A percentile compares a stretch with the other conserved stretches of the same genome.
Conservation (phyloP, 441 rosid species). For the Bruguiera hainesii region DNA sequence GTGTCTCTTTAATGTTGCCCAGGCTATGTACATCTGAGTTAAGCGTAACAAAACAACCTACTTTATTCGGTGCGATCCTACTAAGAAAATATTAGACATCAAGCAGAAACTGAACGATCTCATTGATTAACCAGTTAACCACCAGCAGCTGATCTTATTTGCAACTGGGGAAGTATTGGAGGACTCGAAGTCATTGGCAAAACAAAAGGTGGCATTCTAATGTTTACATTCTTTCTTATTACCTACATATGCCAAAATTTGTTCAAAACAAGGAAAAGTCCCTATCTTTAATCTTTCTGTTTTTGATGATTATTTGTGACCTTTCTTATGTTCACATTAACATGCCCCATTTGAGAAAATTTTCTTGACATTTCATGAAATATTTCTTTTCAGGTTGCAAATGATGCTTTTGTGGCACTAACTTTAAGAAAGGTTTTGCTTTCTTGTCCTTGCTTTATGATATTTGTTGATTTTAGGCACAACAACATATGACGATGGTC, state of each 20-base stretch:
- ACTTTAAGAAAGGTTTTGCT: constrained; percentile 68
- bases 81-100: constrained; percentile 63
- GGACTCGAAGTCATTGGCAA: constrained; percentile 80
- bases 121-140: constrained; percentile 58
- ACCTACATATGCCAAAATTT: too few species aligned
- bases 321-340: neutral
- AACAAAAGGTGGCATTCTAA: constrained; percentile 54
- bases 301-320: neutral
- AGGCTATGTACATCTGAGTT: constrained; percentile 90
- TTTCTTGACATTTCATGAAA: neutral
- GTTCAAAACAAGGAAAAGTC: too few species aligned
- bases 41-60: constrained; percentile 78
- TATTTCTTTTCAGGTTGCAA: constrained; percentile 72
- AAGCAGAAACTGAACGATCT: constrained; percentile 71
- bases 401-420: constrained; percentile 86
- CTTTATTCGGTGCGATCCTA: constrained; percentile 79
- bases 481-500: neutral
- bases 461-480: neutral
- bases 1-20: constrained; percentile 5
- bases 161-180: constrained; percentile 59
- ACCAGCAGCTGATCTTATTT: constrained; percentile 68
- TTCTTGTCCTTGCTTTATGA: constrained; percentile 16
- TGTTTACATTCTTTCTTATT: neutral
- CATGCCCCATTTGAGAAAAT: neutral
- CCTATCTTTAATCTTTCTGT: too few species aligned